A percentile compares a stretch with the other conserved stretches of the same genome.
Evolutionary conservation across 2,329 filamentous ascomycete genomes (phyloP).

Genomic region (Pseudocercospora macadamiae): DNA sequence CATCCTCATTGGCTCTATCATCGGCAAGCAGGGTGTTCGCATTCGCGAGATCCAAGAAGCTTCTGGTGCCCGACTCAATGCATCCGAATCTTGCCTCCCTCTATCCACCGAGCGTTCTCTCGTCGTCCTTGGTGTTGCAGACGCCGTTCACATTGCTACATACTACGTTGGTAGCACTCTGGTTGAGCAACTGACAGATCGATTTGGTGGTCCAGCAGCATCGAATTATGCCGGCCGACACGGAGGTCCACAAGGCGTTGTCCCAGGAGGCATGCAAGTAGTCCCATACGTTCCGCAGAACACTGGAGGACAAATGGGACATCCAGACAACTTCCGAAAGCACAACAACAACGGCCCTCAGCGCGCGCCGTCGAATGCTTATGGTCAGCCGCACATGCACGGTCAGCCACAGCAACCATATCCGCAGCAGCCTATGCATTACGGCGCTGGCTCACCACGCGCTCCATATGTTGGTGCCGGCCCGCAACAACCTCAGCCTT

Average conservation of each 20-base stretch:
- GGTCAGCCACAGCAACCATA: slow-evolving; percentile 56
- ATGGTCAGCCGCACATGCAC: slow-evolving; percentile 67
- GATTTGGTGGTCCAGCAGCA: slow-evolving; percentile 91
- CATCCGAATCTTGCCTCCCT: slow-evolving; percentile 91
- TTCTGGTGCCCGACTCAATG: slow-evolving; percentile 93
- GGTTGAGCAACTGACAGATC: slow-evolving; percentile 93
- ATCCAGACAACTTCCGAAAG: slow-evolving; percentile 75
- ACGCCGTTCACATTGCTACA: slow-evolving; percentile 97
- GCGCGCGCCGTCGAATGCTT: slow-evolving; percentile 59
- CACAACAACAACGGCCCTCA: slow-evolving; percentile 73
- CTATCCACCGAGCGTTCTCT: slow-evolving; percentile 96
- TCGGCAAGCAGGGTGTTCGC: slow-evolving; percentile 92
- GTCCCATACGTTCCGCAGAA: slow-evolving; percentile 97
- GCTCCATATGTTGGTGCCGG: slow-evolving; percentile 77
- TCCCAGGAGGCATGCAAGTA: slow-evolving; percentile 97
- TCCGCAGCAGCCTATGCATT: slow-evolving; percentile 71
- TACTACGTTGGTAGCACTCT: slow-evolving; percentile 99
- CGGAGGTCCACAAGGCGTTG: slow-evolving; percentile 87
- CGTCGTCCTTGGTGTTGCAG: slow-evolving; percentile 94
- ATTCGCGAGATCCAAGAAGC: slow-evolving; percentile 99
- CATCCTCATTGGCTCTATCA: slow-evolving; percentile 97
- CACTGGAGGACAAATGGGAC: slow-evolving; percentile 87
- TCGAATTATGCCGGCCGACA: slow-evolving; percentile 97
- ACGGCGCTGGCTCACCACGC: slow-evolving; percentile 71
- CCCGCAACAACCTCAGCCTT: slow-evolving; percentile 71